Conservation (phyloP, 202 grass and related monocot species). For the Setaria italica region DNA sequence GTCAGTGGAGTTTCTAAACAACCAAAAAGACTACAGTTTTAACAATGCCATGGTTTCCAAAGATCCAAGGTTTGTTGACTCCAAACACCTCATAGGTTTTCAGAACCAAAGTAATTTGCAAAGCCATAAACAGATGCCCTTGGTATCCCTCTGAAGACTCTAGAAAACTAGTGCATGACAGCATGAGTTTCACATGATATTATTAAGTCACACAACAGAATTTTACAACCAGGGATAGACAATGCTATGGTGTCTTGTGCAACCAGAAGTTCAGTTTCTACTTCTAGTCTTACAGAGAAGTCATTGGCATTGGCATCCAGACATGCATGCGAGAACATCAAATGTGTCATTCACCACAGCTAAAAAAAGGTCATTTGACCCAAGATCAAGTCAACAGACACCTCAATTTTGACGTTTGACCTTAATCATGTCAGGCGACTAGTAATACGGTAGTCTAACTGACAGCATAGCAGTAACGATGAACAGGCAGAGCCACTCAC, state of each 20-base stretch:
- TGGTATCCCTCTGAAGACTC: background rate
- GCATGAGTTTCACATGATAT: background rate
- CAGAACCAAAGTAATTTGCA: background rate
- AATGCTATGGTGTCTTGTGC: background rate
- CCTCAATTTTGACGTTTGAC: background rate
- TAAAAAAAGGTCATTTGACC: background rate
- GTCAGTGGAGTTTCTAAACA: background rate
- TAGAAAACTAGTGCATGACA: slow-evolving; percentile 3
- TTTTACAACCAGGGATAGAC: background rate
- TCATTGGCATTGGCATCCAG: background rate
- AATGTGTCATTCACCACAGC: background rate
- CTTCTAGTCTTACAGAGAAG: slow-evolving; percentile 9
- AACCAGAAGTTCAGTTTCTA: slow-evolving; percentile 6
- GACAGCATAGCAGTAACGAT: background rate
- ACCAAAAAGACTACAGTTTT: background rate
- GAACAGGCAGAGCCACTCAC: slow-evolving; percentile 29
- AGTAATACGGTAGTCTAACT: background rate
- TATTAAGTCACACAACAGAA: background rate
- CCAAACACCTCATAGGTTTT: background rate
- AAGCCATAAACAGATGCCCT: background rate
- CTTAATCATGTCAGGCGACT: background rate
- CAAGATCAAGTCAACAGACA: background rate
- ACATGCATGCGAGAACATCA: background rate
- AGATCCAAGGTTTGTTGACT: background rate
- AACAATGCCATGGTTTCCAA: background rate